phyloP scores from a whole-genome alignment of 306 rosid species.

The Pterocarpus santalinus region DNA sequence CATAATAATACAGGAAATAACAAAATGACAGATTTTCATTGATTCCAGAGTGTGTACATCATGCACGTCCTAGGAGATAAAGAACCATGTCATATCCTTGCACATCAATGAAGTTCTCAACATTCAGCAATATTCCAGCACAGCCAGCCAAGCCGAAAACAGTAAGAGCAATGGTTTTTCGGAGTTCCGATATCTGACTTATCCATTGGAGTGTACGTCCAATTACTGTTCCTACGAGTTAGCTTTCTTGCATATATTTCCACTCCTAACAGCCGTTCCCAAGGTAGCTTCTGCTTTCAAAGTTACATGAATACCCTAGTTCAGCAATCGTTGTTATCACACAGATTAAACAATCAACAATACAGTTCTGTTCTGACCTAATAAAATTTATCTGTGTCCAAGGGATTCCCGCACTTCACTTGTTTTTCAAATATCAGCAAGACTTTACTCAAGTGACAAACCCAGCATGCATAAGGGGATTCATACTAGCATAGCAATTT shows the following conservation, averaged over 20 bases:
- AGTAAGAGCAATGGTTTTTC: too few relatives aligned
- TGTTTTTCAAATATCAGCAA: neutral
- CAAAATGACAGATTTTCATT: neutral
- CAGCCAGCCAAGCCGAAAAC: too few relatives aligned
- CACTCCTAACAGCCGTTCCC: neutral
- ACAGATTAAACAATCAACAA: slow-evolving; percentile 1
- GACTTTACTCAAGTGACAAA: neutral
- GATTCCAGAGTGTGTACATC: neutral
- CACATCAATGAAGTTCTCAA: neutral
- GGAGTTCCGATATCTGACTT: neutral
- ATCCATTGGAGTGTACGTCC: neutral
- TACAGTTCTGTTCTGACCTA: neutral
- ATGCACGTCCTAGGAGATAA: neutral
- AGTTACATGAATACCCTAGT: neutral
- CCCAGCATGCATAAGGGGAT: neutral
- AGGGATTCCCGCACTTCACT: neutral
- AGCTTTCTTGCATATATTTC: slow-evolving; percentile 5
- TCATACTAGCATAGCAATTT: neutral
- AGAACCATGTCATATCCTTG: neutral
- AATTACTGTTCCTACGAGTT: neutral
- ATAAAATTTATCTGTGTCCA: neutral
- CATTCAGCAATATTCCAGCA: neutral
- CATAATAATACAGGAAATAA: neutral
- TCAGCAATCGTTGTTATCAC: slow-evolving; percentile 8
- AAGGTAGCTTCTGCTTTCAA: neutral